Conservation (phyloP, 2,329 filamentous ascomycete species). For the Blastomyces emzantsi region DNA sequence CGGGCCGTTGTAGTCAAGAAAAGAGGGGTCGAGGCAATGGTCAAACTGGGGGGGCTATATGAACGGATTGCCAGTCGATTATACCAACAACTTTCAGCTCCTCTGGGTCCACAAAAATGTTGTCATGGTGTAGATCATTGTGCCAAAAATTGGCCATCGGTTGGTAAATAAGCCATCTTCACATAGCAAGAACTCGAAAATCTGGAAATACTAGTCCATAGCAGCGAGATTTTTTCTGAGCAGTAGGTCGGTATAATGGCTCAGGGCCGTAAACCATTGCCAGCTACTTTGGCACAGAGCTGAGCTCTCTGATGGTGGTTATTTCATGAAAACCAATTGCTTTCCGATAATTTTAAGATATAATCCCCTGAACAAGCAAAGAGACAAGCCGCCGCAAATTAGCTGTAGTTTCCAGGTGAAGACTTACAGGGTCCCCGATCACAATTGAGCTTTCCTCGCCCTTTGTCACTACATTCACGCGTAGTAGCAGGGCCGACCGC, state of each 20-base stretch:
- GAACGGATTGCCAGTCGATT: slow-evolving; percentile 27
- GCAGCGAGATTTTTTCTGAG: slow-evolving; percentile 21
- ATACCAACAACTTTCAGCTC: slow-evolving; percentile 23
- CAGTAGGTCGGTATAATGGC: slow-evolving; percentile 20
- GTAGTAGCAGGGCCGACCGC: no score
- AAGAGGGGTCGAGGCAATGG: slow-evolving; percentile 23
- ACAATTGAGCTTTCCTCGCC: no score
- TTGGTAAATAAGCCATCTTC: slow-evolving; percentile 7
- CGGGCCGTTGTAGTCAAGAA: slow-evolving; percentile 21
- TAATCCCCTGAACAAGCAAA: no score
- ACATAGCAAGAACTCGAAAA: slow-evolving; percentile 8
- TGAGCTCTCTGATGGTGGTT: slow-evolving; percentile 3
- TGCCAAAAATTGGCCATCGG: slow-evolving; percentile 23
- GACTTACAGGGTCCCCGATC: no score
- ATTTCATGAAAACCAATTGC: slow-evolving; percentile 9
- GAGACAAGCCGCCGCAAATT: no score
- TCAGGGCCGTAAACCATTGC: slow-evolving; percentile 9
- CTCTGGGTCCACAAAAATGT: slow-evolving; percentile 27
- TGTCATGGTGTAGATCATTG: slow-evolving; percentile 25
- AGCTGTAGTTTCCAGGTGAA: no score
- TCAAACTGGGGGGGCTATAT: slow-evolving; percentile 25
- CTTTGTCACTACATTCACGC: no score
- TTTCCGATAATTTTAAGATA: neutral
- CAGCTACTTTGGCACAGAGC: slow-evolving; percentile 9
- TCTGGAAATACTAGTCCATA: slow-evolving; percentile 18